phyloP scores from a whole-genome alignment of 1,139 yeast species.

The Groenewaldozyma sp. region DNA sequence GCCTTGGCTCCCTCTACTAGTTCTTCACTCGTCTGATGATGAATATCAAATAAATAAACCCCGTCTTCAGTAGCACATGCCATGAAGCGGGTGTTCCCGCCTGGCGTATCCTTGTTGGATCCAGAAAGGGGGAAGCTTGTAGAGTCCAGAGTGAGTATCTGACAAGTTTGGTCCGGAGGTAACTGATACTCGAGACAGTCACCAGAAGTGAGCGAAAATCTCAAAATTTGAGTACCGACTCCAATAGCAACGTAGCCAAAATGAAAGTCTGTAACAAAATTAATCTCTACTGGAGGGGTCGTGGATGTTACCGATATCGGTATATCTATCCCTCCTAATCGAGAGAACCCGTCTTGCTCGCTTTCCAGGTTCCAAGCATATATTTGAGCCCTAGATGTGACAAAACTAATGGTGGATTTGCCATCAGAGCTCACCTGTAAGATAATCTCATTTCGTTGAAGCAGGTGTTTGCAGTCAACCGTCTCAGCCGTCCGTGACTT shows the following conservation, averaged over 20 bases:
- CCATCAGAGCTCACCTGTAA: conserved; percentile 20
- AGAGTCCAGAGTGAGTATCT: conserved; percentile 18
- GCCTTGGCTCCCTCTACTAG: not conserved
- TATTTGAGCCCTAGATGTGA: conserved; percentile 4
- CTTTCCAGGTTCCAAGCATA: too few species aligned
- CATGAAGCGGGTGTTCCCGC: conserved; percentile 45
- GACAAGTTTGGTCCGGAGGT: conserved; percentile 6
- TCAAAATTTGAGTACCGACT: conserved; percentile 10
- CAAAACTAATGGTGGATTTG: conserved; percentile 15
- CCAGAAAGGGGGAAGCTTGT: conserved; percentile 19
- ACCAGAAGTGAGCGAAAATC: conserved; percentile 9
- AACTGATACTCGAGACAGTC: not conserved
- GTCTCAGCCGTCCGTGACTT: conserved; percentile 10
- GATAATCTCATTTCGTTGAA: conserved; percentile 13
- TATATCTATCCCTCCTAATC: not conserved
- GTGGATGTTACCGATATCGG: not conserved
- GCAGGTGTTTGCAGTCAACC: not conserved
- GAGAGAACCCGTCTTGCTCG: too few species aligned
- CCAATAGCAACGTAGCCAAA: conserved; percentile 16
- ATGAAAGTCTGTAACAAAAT: conserved; percentile 16
- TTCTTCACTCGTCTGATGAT: not conserved
- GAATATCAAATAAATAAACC: conserved; percentile 20
- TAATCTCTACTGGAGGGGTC: conserved; percentile 12
- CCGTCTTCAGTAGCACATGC: conserved; percentile 37
- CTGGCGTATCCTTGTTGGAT: conserved; percentile 35